phyloP scores from a whole-genome alignment of 2,329 filamentous ascomycete species.

The Herpotrichia juniperi region DNA sequence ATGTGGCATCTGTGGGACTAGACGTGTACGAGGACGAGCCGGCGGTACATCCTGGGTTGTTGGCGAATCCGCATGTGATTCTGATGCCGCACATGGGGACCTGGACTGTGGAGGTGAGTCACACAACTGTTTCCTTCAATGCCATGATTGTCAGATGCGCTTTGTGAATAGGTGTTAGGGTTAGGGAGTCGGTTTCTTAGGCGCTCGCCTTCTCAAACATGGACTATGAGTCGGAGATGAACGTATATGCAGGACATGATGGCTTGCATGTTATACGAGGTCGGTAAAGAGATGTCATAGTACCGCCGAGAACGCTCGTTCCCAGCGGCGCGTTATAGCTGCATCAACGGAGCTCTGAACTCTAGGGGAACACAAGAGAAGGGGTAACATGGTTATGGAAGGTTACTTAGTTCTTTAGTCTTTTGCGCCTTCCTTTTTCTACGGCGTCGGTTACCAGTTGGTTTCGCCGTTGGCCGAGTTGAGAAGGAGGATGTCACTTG shows the following conservation, averaged over 20 bases:
- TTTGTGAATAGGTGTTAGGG: no score
- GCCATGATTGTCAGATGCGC: no score
- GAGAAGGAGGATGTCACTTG: constrained; percentile 15
- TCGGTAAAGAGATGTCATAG: neutral
- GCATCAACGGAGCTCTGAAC: neutral
- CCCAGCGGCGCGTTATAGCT: neutral
- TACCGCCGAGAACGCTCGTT: neutral
- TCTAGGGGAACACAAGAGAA: neutral
- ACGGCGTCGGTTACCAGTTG: neutral
- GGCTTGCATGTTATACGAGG: no score
- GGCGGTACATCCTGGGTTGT: constrained; percentile 72
- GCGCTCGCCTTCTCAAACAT: constrained; percentile 4
- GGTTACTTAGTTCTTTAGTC: neutral
- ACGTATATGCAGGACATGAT: neutral
- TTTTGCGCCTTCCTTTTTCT: constrained; percentile 1
- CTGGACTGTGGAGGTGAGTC: constrained; percentile 68
- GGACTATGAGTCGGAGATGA: neutral
- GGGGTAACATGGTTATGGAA: neutral
- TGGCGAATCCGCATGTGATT: constrained; percentile 73
- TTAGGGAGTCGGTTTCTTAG: no score
- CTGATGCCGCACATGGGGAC: constrained; percentile 88
- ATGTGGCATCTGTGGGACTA: constrained; percentile 73
- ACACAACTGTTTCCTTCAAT: neutral
- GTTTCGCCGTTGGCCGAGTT: constrained; percentile 9
- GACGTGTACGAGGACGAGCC: constrained; percentile 88